Percentiles rank a stretch among this genome's conserved stretches.
Evolutionary conservation across 148 eudicot species (phyloP).

Genomic region (Spergularia bocconei): DNA sequence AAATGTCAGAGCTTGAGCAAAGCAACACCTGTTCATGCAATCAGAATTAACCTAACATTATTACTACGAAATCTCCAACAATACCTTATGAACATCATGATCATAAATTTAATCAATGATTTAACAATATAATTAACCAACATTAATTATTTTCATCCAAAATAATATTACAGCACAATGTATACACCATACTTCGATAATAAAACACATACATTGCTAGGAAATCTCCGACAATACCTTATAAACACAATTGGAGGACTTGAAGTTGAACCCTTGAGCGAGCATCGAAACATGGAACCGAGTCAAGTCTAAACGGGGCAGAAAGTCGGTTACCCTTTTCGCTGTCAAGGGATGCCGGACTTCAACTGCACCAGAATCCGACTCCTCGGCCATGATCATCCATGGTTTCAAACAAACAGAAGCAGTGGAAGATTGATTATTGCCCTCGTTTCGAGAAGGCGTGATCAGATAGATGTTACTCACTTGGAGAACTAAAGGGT

Average conservation of each 20-base stretch:
- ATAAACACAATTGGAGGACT: conserved; percentile 1
- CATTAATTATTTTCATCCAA: too few species aligned
- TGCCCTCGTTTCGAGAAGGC: not conserved
- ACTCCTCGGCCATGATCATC: conserved; percentile 25
- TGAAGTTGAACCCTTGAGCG: conserved; percentile 18
- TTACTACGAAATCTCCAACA: too few species aligned
- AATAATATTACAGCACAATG: too few species aligned
- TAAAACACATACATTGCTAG: too few species aligned
- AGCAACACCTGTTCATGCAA: not conserved
- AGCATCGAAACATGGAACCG: not conserved
- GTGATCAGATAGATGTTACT: conserved; percentile 20
- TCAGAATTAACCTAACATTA: too few species aligned
- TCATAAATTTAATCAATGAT: too few species aligned
- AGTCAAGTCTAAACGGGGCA: not conserved
- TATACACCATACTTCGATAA: too few species aligned
- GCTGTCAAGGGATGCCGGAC: conserved; percentile 19
- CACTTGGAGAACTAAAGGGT: conserved; percentile 7
- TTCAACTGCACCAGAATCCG: not conserved
- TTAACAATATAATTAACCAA: too few species aligned
- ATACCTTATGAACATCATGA: too few species aligned
- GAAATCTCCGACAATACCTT: not conserved
- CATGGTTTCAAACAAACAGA: conserved; percentile 2
- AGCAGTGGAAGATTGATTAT: not conserved
- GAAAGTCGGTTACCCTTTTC: not conserved
- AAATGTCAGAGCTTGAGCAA: conserved; percentile 10